A percentile compares a stretch with the other conserved stretches of the same genome.
These are phyloP conservation scores for Dothiorella sarmentorum DNA, from an alignment of 2,329 filamentous ascomycete species.

Conservation along the genomic window DNA sequence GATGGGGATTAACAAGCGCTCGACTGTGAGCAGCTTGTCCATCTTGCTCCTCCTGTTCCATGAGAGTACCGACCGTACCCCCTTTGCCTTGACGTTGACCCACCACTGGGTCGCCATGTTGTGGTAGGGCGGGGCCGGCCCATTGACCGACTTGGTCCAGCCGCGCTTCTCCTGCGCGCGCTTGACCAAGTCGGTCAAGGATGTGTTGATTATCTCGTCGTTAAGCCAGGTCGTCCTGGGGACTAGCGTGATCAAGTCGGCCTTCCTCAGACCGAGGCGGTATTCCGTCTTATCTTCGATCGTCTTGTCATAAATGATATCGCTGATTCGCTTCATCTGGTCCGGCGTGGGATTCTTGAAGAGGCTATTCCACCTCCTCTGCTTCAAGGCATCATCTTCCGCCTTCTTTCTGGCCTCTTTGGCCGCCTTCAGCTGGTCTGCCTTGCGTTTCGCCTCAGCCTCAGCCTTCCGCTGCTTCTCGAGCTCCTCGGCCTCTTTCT, in stretches of 20 bases:
- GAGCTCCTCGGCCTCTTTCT: not conserved
- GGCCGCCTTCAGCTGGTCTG: not conserved
- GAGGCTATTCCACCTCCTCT: not conserved
- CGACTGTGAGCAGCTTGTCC: slow-evolving; percentile 54
- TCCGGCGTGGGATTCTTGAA: not conserved
- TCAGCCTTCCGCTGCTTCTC: not conserved
- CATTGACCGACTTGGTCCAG: slow-evolving; percentile 52
- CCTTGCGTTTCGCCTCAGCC: not conserved
- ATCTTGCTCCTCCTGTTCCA: slow-evolving; percentile 44
- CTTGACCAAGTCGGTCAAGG: slow-evolving; percentile 58
- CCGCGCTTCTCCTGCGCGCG: slow-evolving; percentile 57
- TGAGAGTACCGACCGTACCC: slow-evolving; percentile 48
- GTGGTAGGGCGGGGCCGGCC: slow-evolving; percentile 58
- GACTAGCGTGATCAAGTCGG: not conserved
- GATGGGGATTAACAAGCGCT: slow-evolving; percentile 68
- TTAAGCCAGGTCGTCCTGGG: slow-evolving; percentile 61
- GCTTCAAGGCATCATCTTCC: not conserved
- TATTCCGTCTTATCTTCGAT: too few species aligned
- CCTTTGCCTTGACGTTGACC: slow-evolving; percentile 42
- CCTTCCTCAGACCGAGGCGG: too few species aligned
- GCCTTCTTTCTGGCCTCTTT: not conserved
- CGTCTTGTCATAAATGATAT: too few species aligned
- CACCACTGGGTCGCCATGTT: slow-evolving; percentile 59
- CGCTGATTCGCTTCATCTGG: too few species aligned
- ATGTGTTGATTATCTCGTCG: slow-evolving; percentile 70